phyloP scores from a whole-genome alignment of 1,284 basidiomycete genomes.

The Coriolopsis trogii region DNA sequence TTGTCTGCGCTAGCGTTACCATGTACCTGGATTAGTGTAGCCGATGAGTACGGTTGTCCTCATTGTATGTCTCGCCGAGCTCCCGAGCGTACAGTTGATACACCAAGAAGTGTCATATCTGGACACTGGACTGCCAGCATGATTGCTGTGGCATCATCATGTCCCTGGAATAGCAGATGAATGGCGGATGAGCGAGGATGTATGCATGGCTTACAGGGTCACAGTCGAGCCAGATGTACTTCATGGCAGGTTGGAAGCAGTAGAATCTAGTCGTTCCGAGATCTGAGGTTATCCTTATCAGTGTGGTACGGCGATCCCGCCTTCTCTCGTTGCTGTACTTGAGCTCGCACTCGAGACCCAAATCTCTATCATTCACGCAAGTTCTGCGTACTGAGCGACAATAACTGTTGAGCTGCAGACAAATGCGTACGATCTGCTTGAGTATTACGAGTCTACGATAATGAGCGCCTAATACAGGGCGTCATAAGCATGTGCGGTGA shows the following conservation, averaged over 20 bases:
- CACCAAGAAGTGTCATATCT: slow-evolving; percentile 68
- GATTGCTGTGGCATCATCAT: slow-evolving; percentile 85
- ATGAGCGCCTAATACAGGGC: slow-evolving; percentile 1
- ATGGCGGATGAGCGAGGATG: neutral
- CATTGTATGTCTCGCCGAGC: too few species aligned
- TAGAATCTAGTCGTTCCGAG: neutral
- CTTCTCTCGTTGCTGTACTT: too few species aligned
- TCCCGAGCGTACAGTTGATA: slow-evolving; percentile 84
- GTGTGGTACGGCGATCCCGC: too few species aligned
- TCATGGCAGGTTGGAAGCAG: slow-evolving; percentile 17
- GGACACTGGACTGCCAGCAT: slow-evolving; percentile 69
- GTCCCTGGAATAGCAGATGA: slow-evolving; percentile 71
- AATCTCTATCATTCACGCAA: too few species aligned
- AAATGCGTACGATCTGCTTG: neutral
- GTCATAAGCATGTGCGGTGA: slow-evolving; percentile 2
- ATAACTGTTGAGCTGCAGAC: too few species aligned
- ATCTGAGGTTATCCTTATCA: neutral
- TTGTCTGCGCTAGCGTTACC: slow-evolving; percentile 70
- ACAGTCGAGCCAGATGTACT: slow-evolving; percentile 54
- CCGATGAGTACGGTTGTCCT: too few species aligned
- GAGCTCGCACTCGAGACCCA: too few species aligned
- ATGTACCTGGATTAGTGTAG: slow-evolving; percentile 75
- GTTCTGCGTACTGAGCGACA: too few species aligned
- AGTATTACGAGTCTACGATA: neutral
- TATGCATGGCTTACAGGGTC: slow-evolving; percentile 48